These are phyloP conservation scores for Cercis canadensis DNA, from an alignment of 306 rosid species.

Conservation along the genomic window DNA sequence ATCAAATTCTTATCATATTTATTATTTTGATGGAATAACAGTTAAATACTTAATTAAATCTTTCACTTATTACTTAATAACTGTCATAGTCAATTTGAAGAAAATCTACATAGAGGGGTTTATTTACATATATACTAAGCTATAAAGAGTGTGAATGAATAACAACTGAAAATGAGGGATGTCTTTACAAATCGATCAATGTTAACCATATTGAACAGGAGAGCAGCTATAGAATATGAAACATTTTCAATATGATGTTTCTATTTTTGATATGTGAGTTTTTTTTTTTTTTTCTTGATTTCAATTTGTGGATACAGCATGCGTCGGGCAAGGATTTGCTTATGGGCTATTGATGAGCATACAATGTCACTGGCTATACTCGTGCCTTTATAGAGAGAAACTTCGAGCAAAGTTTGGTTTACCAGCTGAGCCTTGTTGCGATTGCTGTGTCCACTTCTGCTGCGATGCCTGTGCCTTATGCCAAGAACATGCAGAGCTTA, in stretches of 20 bases:
- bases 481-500: constrained; percentile 54
- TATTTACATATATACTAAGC: too few species aligned
- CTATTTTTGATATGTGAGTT: constrained; percentile 5
- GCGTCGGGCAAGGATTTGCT: constrained; percentile 41
- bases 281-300: neutral
- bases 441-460: constrained; percentile 49
- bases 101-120: too few species aligned
- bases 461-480: constrained; percentile 46
- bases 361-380: constrained; percentile 43
- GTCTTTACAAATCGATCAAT: too few species aligned
- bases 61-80: too few species aligned
- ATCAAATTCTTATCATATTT: too few species aligned
- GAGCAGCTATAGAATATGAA: too few species aligned
- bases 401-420: constrained; percentile 41
- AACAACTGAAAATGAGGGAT: too few species aligned
- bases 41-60: too few species aligned
- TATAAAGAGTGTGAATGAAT: too few species aligned
- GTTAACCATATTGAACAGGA: too few species aligned
- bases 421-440: constrained; percentile 49
- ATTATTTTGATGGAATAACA: too few species aligned
- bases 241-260: neutral
- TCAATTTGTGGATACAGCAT: constrained; percentile 35
- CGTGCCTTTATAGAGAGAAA: constrained; percentile 51
- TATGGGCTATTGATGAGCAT: constrained; percentile 47
- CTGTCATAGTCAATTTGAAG: too few species aligned